Conservation (phyloP, 2,329 filamentous ascomycete genomes). For the Phyllosticta citrichinensis region DNA sequence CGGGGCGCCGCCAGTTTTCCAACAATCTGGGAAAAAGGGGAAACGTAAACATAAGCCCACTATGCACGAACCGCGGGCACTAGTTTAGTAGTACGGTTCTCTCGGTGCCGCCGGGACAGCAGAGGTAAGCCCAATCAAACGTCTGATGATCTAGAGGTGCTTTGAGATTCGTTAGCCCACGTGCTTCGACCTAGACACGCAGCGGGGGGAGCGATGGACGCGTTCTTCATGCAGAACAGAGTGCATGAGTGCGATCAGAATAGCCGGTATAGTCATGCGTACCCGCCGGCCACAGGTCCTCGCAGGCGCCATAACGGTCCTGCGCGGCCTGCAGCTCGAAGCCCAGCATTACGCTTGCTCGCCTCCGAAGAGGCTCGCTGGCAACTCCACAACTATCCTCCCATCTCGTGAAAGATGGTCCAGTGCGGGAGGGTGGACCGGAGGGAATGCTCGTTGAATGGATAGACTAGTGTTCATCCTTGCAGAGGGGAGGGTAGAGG, state of each 20-base stretch:
- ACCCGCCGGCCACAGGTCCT: slow-evolving; percentile 44
- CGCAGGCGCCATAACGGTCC: slow-evolving; percentile 34
- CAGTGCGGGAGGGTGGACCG: slow-evolving; percentile 66
- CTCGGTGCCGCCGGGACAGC: not conserved
- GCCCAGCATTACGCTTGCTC: slow-evolving; percentile 46
- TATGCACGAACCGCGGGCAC: not conserved
- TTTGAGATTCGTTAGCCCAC: not conserved
- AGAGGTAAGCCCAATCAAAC: not conserved
- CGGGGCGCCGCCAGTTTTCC: not conserved
- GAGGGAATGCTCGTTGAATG: slow-evolving; percentile 51
- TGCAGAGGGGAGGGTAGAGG: slow-evolving; percentile 18
- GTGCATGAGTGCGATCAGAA: slow-evolving; percentile 40
- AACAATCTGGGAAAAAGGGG: not conserved
- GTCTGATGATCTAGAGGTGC: not conserved
- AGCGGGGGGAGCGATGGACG: not conserved
- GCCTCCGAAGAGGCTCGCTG: slow-evolving; percentile 26
- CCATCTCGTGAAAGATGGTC: slow-evolving; percentile 38
- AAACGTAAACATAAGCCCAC: not conserved
- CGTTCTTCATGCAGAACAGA: not conserved
- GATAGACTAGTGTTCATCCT: slow-evolving; percentile 55
- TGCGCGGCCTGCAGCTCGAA: slow-evolving; percentile 31
- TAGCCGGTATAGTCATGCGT: slow-evolving; percentile 62
- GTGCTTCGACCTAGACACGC: not conserved
- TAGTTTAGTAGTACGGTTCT: not conserved
- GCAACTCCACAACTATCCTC: slow-evolving; percentile 67